Conservation (phyloP, 352 stramenopile species). For the Pythium rhizo-oryzae region DNA sequence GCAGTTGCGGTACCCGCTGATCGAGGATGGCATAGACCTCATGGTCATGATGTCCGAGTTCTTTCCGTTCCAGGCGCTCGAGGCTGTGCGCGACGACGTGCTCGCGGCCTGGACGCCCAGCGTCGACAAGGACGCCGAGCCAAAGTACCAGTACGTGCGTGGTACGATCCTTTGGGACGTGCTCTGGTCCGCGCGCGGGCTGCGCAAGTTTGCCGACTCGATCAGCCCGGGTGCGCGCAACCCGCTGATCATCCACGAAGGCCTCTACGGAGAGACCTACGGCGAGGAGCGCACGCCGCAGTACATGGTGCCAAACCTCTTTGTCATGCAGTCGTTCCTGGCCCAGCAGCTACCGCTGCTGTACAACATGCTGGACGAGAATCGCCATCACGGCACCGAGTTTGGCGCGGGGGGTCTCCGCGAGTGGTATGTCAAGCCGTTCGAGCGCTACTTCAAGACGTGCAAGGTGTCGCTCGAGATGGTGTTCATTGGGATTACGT, state of each 20-base stretch:
- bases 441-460: not conserved
- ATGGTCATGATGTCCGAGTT: conserved; percentile 12
- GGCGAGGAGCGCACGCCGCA: conserved; percentile 6
- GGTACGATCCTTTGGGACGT: conserved; percentile 6
- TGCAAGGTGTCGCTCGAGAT: conserved; percentile 4
- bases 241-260: not conserved
- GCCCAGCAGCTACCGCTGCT: conserved; percentile 6
- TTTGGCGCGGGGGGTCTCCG: not conserved
- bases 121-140: not conserved
- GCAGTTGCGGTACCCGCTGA: conserved; percentile 27
- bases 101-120: conserved; percentile 1
- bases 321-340: conserved; percentile 7
- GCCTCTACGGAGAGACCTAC: conserved; percentile 8
- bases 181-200: not conserved
- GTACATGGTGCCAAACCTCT: conserved; percentile 10
- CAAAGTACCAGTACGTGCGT: conserved; percentile 7
- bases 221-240: not conserved
- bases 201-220: conserved; percentile 8
- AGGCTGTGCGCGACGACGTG: conserved; percentile 1
- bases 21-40: conserved; percentile 6
- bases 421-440: conserved; percentile 6
- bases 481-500: conserved; percentile 14
- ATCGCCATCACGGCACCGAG: not conserved
- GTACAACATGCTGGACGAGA: conserved; percentile 2
- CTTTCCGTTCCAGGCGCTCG: conserved; percentile 1